Evolutionary conservation across 805 yeast species (phyloP), one percentile per base, ranked within the genome.

Genomic region (Metschnikowia noctiluminum): DNA sequence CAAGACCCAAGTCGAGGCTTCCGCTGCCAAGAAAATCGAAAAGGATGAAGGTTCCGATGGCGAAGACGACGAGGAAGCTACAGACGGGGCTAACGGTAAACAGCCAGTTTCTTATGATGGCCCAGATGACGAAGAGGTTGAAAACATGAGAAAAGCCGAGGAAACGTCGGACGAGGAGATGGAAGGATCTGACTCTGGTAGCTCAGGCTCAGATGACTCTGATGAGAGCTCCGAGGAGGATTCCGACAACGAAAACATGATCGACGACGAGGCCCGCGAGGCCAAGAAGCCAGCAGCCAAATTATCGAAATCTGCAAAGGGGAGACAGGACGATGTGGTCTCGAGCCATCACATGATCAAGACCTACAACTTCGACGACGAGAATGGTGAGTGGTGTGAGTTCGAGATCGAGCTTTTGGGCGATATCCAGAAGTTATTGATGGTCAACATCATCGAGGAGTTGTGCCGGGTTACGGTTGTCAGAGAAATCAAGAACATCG

Each of bases 371-470:
- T 95, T 91, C 64, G 99, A 94, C 70, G 97, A 92, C 65, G 82
- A 72, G 27, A 63, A 75, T 39, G 98, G 98, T 53, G 79, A 82
- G 59, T 92, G 97, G 97, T 91, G 98, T 75, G 87, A 87, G 66
- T 89, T 95, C 68, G 84, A 82, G 64, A 68, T 94, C 49, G 91
- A 87, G 62, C 78, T 90, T 57, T 82, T 89, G 42, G 89, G 94
- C 28, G 87, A 85, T 38, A 84, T 95, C 28, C 92, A 90, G 72
- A 94, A 94, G 77, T 74, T 94, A 66, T 81, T 94, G 76, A 92
- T 94, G 99, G 97, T 94, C 47, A 94, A 94, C 73, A 85, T 94
- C 62, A 83, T 94, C 49, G 99, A 95, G 72, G 91, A 86, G 48
- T 82, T 92, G 49, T 91, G 97, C 68, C 86, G 89, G 59, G 79